Evolutionary conservation across 192 early-diverging fungal species (phyloP).

Genomic region (Coemansia sp.): DNA sequence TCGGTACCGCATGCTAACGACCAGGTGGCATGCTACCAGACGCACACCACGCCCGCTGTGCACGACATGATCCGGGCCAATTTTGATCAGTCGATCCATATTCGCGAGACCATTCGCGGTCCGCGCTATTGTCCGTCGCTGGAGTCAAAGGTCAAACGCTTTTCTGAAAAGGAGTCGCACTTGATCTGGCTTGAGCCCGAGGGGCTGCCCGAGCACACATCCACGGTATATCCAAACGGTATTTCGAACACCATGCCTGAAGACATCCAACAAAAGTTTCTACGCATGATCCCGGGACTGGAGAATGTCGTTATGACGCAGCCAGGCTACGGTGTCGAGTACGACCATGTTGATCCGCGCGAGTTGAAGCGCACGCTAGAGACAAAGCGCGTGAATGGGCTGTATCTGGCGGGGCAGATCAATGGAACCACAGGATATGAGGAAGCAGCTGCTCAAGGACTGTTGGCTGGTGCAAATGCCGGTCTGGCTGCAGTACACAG

Average conservation of each 20-base stretch:
- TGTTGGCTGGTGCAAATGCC: constrained; percentile 78
- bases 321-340: constrained; percentile 83
- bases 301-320: constrained; percentile 72
- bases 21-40: constrained; percentile 76
- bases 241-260: constrained; percentile 85
- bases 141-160: constrained; percentile 78
- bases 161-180: constrained; percentile 65
- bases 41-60: constrained; percentile 65
- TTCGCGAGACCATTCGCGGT: constrained; percentile 79
- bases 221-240: constrained; percentile 76
- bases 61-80: constrained; percentile 71
- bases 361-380: constrained; percentile 73
- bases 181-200: constrained; percentile 82
- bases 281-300: constrained; percentile 72
- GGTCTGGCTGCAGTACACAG: constrained; percentile 57
- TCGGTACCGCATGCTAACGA: constrained; percentile 66
- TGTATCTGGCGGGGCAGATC: constrained; percentile 82
- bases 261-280: constrained; percentile 67
- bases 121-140: constrained; percentile 83
- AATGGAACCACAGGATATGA: constrained; percentile 89
- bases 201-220: constrained; percentile 65
- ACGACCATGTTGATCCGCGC: constrained; percentile 81
- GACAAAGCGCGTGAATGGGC: constrained; percentile 73
- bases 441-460: constrained; percentile 78
- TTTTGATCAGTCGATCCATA: constrained; percentile 77